Evolutionary conservation across 2,329 filamentous ascomycete genomes (phyloP).

Genomic region (Camillea tinctor): DNA sequence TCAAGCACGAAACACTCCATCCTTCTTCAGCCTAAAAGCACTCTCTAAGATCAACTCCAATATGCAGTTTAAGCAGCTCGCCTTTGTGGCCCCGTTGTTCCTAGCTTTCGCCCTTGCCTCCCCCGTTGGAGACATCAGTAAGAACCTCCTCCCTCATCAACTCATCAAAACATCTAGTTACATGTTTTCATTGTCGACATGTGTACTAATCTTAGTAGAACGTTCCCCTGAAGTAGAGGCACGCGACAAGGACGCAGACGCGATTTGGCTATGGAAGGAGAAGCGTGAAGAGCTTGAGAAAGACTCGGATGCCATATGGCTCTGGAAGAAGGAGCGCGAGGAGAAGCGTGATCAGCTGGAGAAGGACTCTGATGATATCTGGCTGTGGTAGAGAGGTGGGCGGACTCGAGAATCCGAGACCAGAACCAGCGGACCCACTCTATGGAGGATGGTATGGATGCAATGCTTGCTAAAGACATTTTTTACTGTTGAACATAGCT

Average conservation of each 20-base stretch:
- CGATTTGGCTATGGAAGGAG: constrained; percentile 15
- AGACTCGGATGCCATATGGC: constrained; percentile 19
- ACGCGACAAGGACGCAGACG: constrained; percentile 7
- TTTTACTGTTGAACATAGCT: too few species aligned
- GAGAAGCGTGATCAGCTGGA: constrained; percentile 31
- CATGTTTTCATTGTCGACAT: not conserved
- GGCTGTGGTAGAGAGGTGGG: constrained; percentile 13
- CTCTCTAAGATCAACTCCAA: not conserved
- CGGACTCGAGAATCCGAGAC: too few species aligned
- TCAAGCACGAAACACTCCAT: not conserved
- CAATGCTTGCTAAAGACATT: too few species aligned
- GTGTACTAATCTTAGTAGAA: constrained; percentile 9
- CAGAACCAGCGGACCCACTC: too few species aligned
- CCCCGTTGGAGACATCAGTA: constrained; percentile 15
- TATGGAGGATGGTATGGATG: too few species aligned
- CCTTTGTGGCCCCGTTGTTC: constrained; percentile 15
- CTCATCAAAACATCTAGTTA: not conserved
- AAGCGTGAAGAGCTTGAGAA: constrained; percentile 12
- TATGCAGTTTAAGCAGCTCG: constrained; percentile 22
- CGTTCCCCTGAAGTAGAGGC: constrained; percentile 9
- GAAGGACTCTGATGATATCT: constrained; percentile 21
- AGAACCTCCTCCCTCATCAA: not conserved
- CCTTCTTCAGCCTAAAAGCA: not conserved
- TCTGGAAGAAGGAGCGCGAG: constrained; percentile 22
- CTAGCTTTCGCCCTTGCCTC: constrained; percentile 15